Percentiles rank a stretch among this genome's conserved stretches.
Evolutionary conservation across 1,139 yeast species (phyloP).

Genomic region (Pichia sp.): DNA sequence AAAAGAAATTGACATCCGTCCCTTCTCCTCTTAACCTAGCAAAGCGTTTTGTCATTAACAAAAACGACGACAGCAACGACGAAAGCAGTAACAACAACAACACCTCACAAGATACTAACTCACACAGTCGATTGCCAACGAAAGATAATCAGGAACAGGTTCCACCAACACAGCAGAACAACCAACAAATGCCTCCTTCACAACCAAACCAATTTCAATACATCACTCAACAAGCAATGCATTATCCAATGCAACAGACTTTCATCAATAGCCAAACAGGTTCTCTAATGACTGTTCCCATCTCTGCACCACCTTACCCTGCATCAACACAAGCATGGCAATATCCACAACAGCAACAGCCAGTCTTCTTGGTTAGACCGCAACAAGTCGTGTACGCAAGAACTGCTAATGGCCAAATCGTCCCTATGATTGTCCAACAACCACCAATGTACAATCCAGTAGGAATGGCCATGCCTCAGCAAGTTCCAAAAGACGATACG

Average conservation of each 20-base stretch:
- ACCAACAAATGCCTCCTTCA: neutral
- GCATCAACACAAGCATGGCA: too few species aligned
- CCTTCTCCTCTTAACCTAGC: too few species aligned
- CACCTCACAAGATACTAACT: too few species aligned
- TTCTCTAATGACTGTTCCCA: neutral
- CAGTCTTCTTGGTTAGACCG: neutral
- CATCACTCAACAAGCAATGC: neutral
- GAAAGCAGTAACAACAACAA: too few species aligned
- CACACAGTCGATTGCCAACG: too few species aligned
- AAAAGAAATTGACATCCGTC: too few species aligned
- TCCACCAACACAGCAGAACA: neutral
- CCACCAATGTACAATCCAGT: neutral
- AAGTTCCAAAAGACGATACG: neutral
- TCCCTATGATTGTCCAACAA: slow-evolving; percentile 6
- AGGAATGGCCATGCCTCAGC: neutral
- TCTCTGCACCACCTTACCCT: neutral
- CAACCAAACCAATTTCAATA: neutral
- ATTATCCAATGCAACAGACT: neutral
- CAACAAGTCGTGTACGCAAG: slow-evolving; percentile 6
- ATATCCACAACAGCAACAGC: neutral
- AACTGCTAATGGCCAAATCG: slow-evolving; percentile 9
- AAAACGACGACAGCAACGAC: neutral
- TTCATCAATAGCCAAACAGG: slow-evolving; percentile 1
- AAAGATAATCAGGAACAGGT: too few species aligned
- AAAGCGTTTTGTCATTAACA: neutral